Conservation (phyloP, 2,329 filamentous ascomycete genomes). For the Sclerotiophoma versabilis region DNA sequence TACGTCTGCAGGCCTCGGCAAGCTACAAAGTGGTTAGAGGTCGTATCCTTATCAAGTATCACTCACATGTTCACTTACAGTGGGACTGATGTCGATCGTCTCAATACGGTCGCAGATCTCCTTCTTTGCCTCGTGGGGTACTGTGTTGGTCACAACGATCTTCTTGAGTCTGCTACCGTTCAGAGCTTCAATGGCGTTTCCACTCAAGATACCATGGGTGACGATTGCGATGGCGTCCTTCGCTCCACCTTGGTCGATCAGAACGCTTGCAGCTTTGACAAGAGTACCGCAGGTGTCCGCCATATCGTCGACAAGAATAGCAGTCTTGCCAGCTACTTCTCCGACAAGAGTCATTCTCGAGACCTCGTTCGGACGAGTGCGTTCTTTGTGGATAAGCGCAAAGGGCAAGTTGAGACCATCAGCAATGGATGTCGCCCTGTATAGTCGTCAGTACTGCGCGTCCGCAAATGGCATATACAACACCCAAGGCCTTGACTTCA, state of each 20-base stretch:
- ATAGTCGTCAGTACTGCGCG: conserved; percentile 21
- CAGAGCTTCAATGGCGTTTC: conserved; percentile 84
- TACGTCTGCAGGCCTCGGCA: conserved; percentile 73
- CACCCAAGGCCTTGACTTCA: background rate
- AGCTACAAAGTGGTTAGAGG: conserved; percentile 51
- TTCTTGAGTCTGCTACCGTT: conserved; percentile 79
- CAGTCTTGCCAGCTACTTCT: conserved; percentile 87
- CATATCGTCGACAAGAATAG: conserved; percentile 98
- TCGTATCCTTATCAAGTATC: background rate
- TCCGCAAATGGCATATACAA: background rate
- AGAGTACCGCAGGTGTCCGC: conserved; percentile 92
- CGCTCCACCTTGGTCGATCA: conserved; percentile 81
- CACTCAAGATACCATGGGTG: conserved; percentile 89
- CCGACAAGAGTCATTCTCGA: conserved; percentile 96
- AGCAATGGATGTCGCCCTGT: conserved; percentile 85
- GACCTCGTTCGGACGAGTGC: conserved; percentile 87
- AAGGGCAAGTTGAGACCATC: conserved; percentile 90
- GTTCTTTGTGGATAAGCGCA: conserved; percentile 96
- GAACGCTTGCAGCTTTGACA: conserved; percentile 85
- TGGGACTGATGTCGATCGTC: conserved; percentile 91
- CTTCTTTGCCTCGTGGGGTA: conserved; percentile 81
- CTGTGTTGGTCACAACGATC: conserved; percentile 90
- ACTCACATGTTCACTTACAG: conserved; percentile 53
- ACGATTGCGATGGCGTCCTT: conserved; percentile 92
- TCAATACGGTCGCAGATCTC: conserved; percentile 79